Evolutionary conservation across 768 basidiomycete genomes (phyloP), one percentile per base, ranked within the genome.

Genomic region (Clathrus columnatus): DNA sequence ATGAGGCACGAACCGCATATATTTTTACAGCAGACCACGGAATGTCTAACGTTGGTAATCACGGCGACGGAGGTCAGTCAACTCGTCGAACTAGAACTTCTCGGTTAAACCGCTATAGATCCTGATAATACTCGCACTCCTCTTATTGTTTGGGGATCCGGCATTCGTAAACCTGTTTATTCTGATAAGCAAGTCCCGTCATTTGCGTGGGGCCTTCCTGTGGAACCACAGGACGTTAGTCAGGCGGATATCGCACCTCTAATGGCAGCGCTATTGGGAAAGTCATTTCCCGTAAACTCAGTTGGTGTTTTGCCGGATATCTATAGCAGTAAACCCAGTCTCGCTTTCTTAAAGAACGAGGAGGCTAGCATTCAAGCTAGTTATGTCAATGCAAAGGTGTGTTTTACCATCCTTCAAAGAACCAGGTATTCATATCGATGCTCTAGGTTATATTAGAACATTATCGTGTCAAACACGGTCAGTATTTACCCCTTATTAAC

Each of bases 21-120:
- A 68, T 92, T 28, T 92, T 90, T 65, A 92, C 87, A 2, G 87
- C 91, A 0, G 91, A 93, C 66, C 91, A 93, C 64, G 91, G 91
- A 7, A 93, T 93, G 91, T 87, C 86, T 4, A 78, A 74, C 28
- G 85, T 90, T 52, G 91, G 91, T 11, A 92, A 91, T 63, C 91
- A 93, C 57, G 91, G 91, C 4, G 91, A 93, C 58, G 91, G 91
- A 32, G 83, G 87, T 86, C 63, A 64, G 73, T 66, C 51, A 61
- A 61, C 48, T 44, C 48, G 7, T 48, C 49, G 43, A n/a, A 18
- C 26, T 47, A 36, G 27, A 53, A 30, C 57, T 26, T 51, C 49
- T 48, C 49, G 28, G 45, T 26, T 44, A 17, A 41, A 48, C 23
- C 46, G 52, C 57, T 30, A 48, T 56, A 90, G 87, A 91, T 62